These are phyloP conservation scores for Krasilnikovozyma curviuscula DNA, from an alignment of 768 basidiomycete genomes.

Conservation along the genomic window DNA sequence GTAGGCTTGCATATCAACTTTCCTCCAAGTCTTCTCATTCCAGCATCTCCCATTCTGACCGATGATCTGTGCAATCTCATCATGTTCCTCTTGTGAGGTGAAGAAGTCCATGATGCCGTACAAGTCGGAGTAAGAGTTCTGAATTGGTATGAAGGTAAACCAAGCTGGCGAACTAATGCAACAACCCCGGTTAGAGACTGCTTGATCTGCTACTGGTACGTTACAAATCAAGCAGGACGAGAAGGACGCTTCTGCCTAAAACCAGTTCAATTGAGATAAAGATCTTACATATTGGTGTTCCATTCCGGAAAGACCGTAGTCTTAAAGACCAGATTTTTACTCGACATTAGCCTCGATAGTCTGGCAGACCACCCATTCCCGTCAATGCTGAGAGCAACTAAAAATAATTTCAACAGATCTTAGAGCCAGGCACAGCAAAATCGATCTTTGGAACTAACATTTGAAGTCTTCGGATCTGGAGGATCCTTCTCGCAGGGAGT, in stretches of 20 bases:
- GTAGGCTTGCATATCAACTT: slow-evolving; percentile 1
- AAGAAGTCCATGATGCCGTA: background rate
- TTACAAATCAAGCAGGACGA: background rate
- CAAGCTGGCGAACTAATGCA: background rate
- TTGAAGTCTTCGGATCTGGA: no score
- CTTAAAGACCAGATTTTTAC: background rate
- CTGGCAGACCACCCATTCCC: background rate
- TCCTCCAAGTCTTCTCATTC: background rate
- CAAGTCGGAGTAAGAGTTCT: background rate
- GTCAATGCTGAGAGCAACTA: background rate
- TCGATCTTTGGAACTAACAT: background rate
- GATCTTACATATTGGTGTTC: background rate
- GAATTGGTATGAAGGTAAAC: background rate
- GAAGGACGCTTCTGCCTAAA: background rate
- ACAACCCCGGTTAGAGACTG: no score
- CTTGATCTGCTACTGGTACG: no score
- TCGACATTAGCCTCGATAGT: background rate
- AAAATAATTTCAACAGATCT: background rate
- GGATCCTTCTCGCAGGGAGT: background rate
- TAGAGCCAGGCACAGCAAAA: no score
- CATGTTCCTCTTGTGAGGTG: background rate
- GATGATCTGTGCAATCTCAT: background rate
- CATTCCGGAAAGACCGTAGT: background rate
- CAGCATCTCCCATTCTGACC: background rate
- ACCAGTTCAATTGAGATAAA: background rate